A percentile compares a stretch with the other conserved stretches of the same genome.
Evolutionary conservation across 176 grass and related monocot genomes (phyloP).

Genomic region (Ampelocalamus luodianensis): DNA sequence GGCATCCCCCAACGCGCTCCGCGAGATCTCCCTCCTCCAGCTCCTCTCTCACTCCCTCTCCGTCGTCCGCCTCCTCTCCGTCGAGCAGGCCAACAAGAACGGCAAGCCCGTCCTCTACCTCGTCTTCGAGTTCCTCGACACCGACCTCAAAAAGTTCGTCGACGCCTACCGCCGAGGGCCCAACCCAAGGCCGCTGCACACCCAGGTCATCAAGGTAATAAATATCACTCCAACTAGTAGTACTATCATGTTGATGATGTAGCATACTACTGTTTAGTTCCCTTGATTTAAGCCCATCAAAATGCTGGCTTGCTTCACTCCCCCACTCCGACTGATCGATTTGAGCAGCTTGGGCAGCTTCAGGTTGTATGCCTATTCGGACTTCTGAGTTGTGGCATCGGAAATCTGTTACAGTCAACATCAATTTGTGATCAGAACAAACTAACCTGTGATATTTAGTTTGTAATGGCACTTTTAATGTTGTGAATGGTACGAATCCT

Average conservation of each 20-base stretch:
- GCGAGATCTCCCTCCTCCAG: conserved; percentile 92
- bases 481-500: too few species aligned
- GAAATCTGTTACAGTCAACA: not conserved
- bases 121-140: conserved; percentile 93
- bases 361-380: not conserved
- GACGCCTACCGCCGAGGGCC: conserved; percentile 62
- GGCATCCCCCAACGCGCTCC: conserved; percentile 92
- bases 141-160: conserved; percentile 90
- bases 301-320: not conserved
- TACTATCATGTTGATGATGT: not conserved
- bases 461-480: too few species aligned
- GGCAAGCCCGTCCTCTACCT: conserved; percentile 84
- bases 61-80: conserved; percentile 85
- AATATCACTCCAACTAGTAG: not conserved
- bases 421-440: not conserved
- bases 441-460: too few species aligned
- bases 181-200: conserved; percentile 54
- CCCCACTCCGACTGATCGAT: not conserved
- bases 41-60: conserved; percentile 87
- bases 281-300: not conserved
- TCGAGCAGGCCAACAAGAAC: conserved; percentile 76
- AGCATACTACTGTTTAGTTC: not conserved
- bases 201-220: conserved; percentile 63
- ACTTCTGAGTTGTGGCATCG: not conserved
- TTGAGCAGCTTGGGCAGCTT: not conserved